Base-by-base conservation (phyloP, 768 basidiomycete genomes). In the Russula earlei region DNA sequence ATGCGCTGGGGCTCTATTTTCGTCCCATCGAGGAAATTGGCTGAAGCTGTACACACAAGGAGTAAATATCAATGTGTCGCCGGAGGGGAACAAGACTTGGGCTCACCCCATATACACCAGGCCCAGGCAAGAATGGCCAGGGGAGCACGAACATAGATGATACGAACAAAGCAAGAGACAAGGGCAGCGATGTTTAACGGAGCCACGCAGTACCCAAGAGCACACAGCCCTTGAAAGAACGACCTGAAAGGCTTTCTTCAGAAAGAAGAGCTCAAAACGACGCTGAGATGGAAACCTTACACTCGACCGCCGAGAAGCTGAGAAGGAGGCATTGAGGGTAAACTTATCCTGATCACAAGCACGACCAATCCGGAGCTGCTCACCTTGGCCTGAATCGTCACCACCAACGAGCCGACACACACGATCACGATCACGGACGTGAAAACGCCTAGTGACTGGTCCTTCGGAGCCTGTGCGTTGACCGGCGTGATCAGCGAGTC, bases 351-450 rank as follows among this genome's bases (percentile, higher is more conserved):
- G n/a, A n/a, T n/a, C n/a, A n/a, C n/a, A n/a, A n/a, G n/a, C n/a
- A n/a, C n/a, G n/a, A n/a, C n/a, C n/a, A n/a, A n/a, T n/a, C n/a
- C n/a, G n/a, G n/a, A n/a, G n/a, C n/a, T n/a, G 65, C 69, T 29
- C 60, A 87, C 89, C 77, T 98, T 97, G 15, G 94, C 91, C 70
- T 98, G 95, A n/a, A 98, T 74, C 0, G 95, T 97, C 8, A 98
- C 91, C 0, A 87, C 79, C 29, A 96, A 74, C 14, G 93, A 92
- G 5, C 95, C 95, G 12, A 96, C 66, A 4, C 91, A 91, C 56
- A 95, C 86, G 52, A 97, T 87, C 17, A 88, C 91, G 41, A 98
- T 82, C n/a, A 96, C 92, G 55, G 84, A 85, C 0, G 94, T 94
- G 71, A 98, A 98, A 38, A 95, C 83, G 11, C 84, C 85, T 14